Base-by-base conservation (phyloP, 768 basidiomycete genomes). In the Austroboletus festivus region DNA sequence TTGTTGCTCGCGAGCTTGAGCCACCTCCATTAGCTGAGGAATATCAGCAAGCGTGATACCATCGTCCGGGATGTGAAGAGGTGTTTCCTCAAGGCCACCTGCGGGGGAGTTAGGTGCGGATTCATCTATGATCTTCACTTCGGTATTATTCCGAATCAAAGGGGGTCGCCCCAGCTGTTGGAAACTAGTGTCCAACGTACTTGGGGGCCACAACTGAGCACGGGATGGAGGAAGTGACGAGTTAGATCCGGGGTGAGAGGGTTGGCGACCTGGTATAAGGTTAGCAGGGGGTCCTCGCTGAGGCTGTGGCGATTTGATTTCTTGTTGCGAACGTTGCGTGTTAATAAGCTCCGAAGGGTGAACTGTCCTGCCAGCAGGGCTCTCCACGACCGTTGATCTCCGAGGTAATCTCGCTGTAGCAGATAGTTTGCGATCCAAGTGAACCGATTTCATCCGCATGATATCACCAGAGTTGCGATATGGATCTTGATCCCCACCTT, bases 321-420 rank as follows among this genome's bases (percentile, higher is more conserved):
- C 67, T 35, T 75, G 79, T 50, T 74, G 74, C 18, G 57, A 69
- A 47, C 73, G 76, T 54, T 82, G 81, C 8, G 68, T 61, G 42
- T 69, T 73, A 15, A 77, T 56, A 10, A 74, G 68, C 47, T 89
- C 85, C 0, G 82, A 81, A 16, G 86, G 78, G 58, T 90, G 86
- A 5, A 88, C 93, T 50, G 82, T 85, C 64, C 85, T 82, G 35
- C 93, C 94, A 11, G 91, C 79, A 35, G 96, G 96, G 58, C 89
- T 92, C 68, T 99, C 95, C 42, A 99, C 86, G 35, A 99, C 85
- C 8, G 91, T 98, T 21, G 95, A 96, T 31, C 93, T 85, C 68
- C 91, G 93, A 5, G 95, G 92, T 48, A 95, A 63, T 39, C 88
- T 82, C 22, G 96, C 92, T 2, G 92, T 95, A 42, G 94, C 89